Conservation (phyloP, 257 asterid species). For the Cruciata laevipes region DNA sequence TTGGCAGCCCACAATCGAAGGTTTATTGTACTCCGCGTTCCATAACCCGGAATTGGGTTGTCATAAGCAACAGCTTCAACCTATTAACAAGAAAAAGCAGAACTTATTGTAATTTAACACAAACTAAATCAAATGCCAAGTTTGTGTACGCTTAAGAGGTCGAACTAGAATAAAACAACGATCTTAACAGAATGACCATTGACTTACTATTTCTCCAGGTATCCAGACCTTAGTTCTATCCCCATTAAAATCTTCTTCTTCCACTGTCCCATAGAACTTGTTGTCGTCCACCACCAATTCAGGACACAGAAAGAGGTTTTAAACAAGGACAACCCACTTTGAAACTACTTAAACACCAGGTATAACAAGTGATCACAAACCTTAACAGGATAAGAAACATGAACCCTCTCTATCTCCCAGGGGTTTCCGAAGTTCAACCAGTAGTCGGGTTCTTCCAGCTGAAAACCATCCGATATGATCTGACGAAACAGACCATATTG, state of each 20-base stretch:
- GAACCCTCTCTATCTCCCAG: conserved; percentile 55
- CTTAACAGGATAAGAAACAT: conserved; percentile 48
- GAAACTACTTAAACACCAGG: conserved; percentile 10
- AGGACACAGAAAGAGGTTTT: conserved; percentile 11
- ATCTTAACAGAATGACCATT: conserved; percentile 5
- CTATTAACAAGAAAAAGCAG: conserved; percentile 18
- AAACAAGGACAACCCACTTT: conserved; percentile 5
- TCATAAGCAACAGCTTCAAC: conserved; percentile 53
- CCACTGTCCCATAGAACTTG: conserved; percentile 43
- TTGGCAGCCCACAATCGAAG: conserved; percentile 55
- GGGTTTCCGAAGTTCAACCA: conserved; percentile 55
- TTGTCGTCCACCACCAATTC: conserved; percentile 11
- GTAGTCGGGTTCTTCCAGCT: conserved; percentile 48
- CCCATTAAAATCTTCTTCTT: conserved; percentile 37
- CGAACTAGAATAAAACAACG: conserved; percentile 3
- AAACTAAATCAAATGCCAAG: not conserved
- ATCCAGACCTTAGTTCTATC: conserved; percentile 33
- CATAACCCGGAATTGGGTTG: conserved; percentile 50
- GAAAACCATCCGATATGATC: conserved; percentile 44
- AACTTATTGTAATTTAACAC: not conserved
- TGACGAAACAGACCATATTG: conserved; percentile 51
- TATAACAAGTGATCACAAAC: conserved; percentile 25
- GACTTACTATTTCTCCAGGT: conserved; percentile 48
- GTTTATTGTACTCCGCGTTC: conserved; percentile 43
- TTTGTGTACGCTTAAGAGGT: not conserved